A percentile compares a stretch with the other conserved stretches of the same genome.
Conservation (phyloP, 2,329 filamentous ascomycete species). For the Mariannaea sp. region DNA sequence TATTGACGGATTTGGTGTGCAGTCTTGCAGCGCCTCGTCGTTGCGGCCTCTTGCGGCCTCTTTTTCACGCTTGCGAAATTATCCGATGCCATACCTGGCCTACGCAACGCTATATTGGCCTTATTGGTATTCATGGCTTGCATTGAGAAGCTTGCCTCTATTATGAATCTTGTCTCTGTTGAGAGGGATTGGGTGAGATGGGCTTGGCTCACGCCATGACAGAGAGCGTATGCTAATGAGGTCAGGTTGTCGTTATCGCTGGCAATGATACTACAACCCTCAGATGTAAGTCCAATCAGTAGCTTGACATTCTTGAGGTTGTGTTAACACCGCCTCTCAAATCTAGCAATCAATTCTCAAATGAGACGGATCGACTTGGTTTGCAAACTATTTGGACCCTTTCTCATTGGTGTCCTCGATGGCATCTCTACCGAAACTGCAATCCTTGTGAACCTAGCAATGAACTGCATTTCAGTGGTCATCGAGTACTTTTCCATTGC, state of each 20-base stretch:
- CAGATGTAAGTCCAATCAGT: conserved; percentile 27
- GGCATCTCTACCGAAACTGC: conserved; percentile 53
- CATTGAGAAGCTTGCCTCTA: conserved; percentile 68
- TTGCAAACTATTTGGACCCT: conserved; percentile 62
- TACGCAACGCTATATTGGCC: conserved; percentile 39
- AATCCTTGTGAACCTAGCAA: conserved; percentile 53
- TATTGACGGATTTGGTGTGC: conserved; percentile 7
- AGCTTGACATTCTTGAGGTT: too few relatives aligned
- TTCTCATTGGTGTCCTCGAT: conserved; percentile 59
- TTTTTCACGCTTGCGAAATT: conserved; percentile 43
- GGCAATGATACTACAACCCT: conserved; percentile 25
- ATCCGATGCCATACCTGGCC: conserved; percentile 1
- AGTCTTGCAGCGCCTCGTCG: conserved; percentile 49
- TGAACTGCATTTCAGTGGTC: conserved; percentile 54
- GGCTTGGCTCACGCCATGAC: neutral
- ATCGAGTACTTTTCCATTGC: conserved; percentile 60
- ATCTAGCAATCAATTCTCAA: conserved; percentile 55
- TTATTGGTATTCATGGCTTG: conserved; percentile 61
- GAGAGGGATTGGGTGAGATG: conserved; percentile 70
- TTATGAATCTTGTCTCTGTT: conserved; percentile 69
- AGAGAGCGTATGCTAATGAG: conserved; percentile 4
- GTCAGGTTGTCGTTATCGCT: conserved; percentile 39
- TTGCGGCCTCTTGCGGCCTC: conserved; percentile 53
- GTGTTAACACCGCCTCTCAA: neutral
- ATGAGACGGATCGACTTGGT: conserved; percentile 67